These are phyloP conservation scores for Thalassiosira sp. DNA, from an alignment of 352 stramenopile species.

Conservation along the genomic window DNA sequence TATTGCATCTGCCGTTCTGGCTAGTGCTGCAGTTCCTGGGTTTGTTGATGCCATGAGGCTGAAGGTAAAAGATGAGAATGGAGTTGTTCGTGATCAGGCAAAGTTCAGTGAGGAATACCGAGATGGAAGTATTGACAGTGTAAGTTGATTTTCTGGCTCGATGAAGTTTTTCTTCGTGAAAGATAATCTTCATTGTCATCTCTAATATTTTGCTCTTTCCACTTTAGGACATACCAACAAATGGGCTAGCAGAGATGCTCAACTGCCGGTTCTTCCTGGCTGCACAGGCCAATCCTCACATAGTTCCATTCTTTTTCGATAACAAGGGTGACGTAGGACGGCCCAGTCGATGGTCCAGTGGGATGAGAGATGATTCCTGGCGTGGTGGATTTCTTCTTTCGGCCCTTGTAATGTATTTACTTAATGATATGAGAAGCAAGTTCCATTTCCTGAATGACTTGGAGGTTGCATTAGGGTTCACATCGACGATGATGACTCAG, in stretches of 20 bases:
- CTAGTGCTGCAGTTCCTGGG: slow-evolving; percentile 79
- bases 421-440: slow-evolving; percentile 83
- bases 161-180: not conserved
- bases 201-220: not conserved
- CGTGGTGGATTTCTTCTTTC: slow-evolving; percentile 80
- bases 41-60: slow-evolving; percentile 82
- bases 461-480: slow-evolving; percentile 81
- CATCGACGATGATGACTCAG: slow-evolving; percentile 85
- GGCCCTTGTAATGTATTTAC: slow-evolving; percentile 84
- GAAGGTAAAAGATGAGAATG: slow-evolving; percentile 78
- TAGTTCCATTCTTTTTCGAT: slow-evolving; percentile 85
- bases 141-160: not conserved
- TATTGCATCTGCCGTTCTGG: slow-evolving; percentile 81
- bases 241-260: slow-evolving; percentile 82
- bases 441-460: slow-evolving; percentile 83
- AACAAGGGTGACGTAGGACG: slow-evolving; percentile 79
- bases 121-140: slow-evolving; percentile 81
- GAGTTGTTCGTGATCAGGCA: slow-evolving; percentile 51
- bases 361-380: slow-evolving; percentile 75
- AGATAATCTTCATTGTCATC: not conserved
- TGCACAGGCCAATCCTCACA: slow-evolving; percentile 84
- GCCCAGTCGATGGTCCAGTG: slow-evolving; percentile 79
- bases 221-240: slow-evolving; percentile 80
- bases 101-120: slow-evolving; percentile 60
- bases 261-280: slow-evolving; percentile 86